Evolutionary conservation across 306 rosid species (phyloP), one percentile per base, ranked within the genome.

Genomic region (Mucuna pruriens): DNA sequence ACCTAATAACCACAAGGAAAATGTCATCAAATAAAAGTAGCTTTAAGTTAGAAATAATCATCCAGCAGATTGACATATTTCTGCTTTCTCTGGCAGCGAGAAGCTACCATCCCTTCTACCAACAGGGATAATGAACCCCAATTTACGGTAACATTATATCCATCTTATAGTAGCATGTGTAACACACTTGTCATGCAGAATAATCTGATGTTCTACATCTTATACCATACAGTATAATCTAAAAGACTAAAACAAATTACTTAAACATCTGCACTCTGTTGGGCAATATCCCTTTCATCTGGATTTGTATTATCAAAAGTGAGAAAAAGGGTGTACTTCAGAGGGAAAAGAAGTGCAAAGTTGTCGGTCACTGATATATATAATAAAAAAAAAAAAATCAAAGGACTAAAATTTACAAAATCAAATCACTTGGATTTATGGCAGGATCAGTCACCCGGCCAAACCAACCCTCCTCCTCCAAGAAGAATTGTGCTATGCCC

Each of bases 1-100:
- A 96, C 98, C 99, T 93, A 82, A 60, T 77, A 52, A 65, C 25
- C 67, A 74, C 26, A 33, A 26, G 25, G 57, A 66, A 34, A 31
- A 51, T 48, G 46, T 1, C 49, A 57, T 49, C 78, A 83, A 77
- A 36, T 67, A 63, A 64, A 78, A 75, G 15, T 16, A 38, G 13
- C 84, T 46, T 70, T 79, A 26, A 75, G 31, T 62, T 26, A 52
- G 34, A 49, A 68, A 73, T 25, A 76, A 81, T 25, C 76, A 81
- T 60, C 54, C 46, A 71, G 33, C 31, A 39, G 7, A 83, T 51
- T 42, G 52, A 23, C 64, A 72, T 63, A 36, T 23, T 64, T 13
- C 75, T 39, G 15, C 51, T 68, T 49, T 80, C 75, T 67, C 55
- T 25, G n/a, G n/a, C 46, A 51, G 36, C 4, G 8, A 49, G 55